A percentile compares a stretch with the other conserved stretches of the same genome.
Evolutionary conservation across 225 moss, liverwort and hornwort genomes (phyloP).

Genomic region (Rhytidiadelphus loreus): DNA sequence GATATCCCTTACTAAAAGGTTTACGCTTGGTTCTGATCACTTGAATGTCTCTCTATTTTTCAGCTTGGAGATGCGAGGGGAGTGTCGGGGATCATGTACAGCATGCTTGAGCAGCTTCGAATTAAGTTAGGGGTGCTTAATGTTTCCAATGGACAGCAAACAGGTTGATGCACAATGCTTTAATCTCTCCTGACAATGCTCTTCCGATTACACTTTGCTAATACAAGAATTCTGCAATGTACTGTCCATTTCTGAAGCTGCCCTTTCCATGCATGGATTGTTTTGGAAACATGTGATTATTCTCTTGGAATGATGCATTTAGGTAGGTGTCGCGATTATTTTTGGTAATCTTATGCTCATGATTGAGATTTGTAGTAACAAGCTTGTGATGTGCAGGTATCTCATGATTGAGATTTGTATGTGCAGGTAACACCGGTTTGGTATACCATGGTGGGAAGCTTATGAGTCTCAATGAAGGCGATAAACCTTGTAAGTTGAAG

Average conservation of each 20-base stretch:
- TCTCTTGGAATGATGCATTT: not conserved
- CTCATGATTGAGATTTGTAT: not conserved
- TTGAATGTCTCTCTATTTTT: not conserved
- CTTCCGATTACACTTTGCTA: not conserved
- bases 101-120: not conserved
- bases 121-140: conserved; percentile 22
- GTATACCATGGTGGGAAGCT: not conserved
- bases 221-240: not conserved
- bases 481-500: conserved; percentile 13
- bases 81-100: not conserved
- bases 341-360: not conserved
- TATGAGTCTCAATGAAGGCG: not conserved
- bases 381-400: too few species aligned
- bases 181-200: not conserved
- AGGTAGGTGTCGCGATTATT: not conserved
- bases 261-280: not conserved
- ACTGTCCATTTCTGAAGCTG: not conserved
- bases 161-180: not conserved
- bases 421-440: not conserved
- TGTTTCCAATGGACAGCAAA: not conserved
- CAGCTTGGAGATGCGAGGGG: conserved; percentile 7
- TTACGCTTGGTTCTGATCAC: not conserved
- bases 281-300: not conserved
- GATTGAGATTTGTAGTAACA: not conserved
- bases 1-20: not conserved